Evolutionary conservation across 2,329 filamentous ascomycete genomes (phyloP).

Genomic region (Aspergillus sojae): DNA sequence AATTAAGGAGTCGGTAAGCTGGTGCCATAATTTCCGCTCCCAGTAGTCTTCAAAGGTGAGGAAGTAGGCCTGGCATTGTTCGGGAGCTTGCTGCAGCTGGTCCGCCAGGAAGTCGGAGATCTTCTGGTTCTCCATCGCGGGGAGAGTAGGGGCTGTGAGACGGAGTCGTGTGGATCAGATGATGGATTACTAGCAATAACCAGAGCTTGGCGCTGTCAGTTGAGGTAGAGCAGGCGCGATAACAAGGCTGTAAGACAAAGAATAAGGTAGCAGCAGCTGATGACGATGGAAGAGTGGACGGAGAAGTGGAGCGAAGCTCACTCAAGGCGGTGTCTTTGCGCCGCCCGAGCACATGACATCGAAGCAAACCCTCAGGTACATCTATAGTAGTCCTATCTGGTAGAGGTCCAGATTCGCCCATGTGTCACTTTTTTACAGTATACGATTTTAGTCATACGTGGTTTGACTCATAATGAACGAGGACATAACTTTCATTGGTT

Average conservation of each 20-base stretch:
- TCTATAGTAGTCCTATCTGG: background rate
- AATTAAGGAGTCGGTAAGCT: constrained; percentile 86
- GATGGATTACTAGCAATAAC: constrained; percentile 11
- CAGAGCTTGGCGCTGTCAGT: background rate
- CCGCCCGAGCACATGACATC: constrained; percentile 26
- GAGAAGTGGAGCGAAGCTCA: constrained; percentile 25
- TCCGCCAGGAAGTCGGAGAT: constrained; percentile 91
- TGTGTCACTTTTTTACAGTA: background rate
- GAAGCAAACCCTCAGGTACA: background rate
- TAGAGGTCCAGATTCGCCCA: background rate
- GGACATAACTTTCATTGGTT: background rate
- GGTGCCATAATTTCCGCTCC: constrained; percentile 99
- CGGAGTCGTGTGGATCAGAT: constrained; percentile 16
- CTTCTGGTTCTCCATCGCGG: constrained; percentile 77
- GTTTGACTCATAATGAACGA: background rate
- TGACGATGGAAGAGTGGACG: constrained; percentile 14
- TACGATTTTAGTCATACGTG: background rate
- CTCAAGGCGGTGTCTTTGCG: constrained; percentile 27
- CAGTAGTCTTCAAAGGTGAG: constrained; percentile 94
- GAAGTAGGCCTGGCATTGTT: constrained; percentile 84
- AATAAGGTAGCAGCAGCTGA: constrained; percentile 9
- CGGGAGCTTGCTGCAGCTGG: constrained; percentile 83
- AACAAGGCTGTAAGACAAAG: constrained; percentile 11
- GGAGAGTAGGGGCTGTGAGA: constrained; percentile 16
- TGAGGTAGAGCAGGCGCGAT: constrained; percentile 1